These are phyloP conservation scores for Globisporangium nagaii DNA, from an alignment of 352 stramenopile genomes.

Conservation along the genomic window DNA sequence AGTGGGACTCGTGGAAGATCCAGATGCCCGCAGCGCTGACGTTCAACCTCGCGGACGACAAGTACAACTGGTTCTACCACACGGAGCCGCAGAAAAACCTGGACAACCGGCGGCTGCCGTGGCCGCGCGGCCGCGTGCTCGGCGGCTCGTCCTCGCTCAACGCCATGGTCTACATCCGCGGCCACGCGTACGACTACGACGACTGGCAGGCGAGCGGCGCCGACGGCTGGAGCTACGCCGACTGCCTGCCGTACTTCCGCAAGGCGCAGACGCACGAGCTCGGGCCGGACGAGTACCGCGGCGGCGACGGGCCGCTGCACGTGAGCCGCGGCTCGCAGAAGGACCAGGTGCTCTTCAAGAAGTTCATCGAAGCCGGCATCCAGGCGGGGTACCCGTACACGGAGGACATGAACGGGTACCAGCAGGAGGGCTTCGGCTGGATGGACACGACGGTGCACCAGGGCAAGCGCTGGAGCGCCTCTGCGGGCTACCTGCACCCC, in stretches of 20 bases:
- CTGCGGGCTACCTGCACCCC: conserved; percentile 72
- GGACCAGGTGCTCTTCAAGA: conserved; percentile 82
- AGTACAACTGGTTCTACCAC: conserved; percentile 87
- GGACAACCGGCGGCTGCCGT: conserved; percentile 71
- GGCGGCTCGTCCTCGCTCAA: conserved; percentile 87
- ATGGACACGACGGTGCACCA: conserved; percentile 88
- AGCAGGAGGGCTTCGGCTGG: conserved; percentile 88
- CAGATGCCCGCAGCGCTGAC: conserved; percentile 86
- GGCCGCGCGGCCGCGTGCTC: conserved; percentile 84
- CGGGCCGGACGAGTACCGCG: conserved; percentile 71
- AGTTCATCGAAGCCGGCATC: conserved; percentile 85
- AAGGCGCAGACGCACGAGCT: conserved; percentile 80
- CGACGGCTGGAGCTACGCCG: conserved; percentile 80
- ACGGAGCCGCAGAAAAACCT: conserved; percentile 84
- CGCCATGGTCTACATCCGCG: conserved; percentile 89
- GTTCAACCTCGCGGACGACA: conserved; percentile 78
- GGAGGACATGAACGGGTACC: conserved; percentile 87
- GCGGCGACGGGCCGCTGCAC: conserved; percentile 75
- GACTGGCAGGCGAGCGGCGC: conserved; percentile 75
- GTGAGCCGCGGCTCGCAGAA: conserved; percentile 77
- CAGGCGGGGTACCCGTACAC: conserved; percentile 85
- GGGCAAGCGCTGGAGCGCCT: conserved; percentile 73
- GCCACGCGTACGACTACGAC: conserved; percentile 85
- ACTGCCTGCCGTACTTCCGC: conserved; percentile 87
- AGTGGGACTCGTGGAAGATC: conserved; percentile 90